A percentile compares a stretch with the other conserved stretches of the same genome.
Conservation (phyloP, 768 basidiomycete species). For the Kwoniella heveanensis region DNA sequence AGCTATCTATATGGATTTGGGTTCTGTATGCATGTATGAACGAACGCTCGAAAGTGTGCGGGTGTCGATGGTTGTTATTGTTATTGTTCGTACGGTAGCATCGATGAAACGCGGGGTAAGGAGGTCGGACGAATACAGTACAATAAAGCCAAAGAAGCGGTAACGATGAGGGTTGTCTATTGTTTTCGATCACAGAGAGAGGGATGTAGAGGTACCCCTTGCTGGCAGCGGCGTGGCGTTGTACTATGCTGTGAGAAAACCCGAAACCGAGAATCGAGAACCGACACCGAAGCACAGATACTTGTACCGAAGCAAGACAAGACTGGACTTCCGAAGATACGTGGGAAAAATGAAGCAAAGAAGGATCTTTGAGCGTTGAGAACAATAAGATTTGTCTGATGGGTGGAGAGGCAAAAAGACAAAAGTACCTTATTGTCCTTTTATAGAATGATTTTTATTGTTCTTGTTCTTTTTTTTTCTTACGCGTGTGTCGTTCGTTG, state of each 20-base stretch:
- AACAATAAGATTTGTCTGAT: background rate
- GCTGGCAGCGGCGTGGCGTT: background rate
- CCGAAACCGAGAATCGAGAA: background rate
- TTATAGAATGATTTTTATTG: too few relatives aligned
- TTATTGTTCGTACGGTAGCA: background rate
- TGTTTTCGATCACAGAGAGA: background rate
- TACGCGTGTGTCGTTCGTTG: background rate
- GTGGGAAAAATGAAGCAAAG: constrained; percentile 1
- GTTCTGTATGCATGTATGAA: background rate
- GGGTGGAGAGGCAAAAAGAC: background rate
- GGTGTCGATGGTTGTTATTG: background rate
- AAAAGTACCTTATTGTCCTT: background rate
- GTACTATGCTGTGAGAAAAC: background rate
- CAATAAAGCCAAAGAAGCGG: background rate
- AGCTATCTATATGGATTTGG: background rate
- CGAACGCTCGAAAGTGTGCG: background rate
- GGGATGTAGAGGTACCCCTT: background rate
- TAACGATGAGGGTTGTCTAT: background rate
- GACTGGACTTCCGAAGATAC: background rate
- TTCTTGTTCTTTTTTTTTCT: background rate
- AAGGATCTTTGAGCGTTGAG: background rate
- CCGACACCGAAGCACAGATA: background rate
- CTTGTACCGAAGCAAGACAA: background rate
- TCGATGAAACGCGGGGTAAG: background rate
- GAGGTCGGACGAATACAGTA: background rate